A percentile compares a stretch with the other conserved stretches of the same genome.
phyloP scores from a whole-genome alignment of 2,329 filamentous ascomycete species.

The Paecilomyces dactylethromorphus region DNA sequence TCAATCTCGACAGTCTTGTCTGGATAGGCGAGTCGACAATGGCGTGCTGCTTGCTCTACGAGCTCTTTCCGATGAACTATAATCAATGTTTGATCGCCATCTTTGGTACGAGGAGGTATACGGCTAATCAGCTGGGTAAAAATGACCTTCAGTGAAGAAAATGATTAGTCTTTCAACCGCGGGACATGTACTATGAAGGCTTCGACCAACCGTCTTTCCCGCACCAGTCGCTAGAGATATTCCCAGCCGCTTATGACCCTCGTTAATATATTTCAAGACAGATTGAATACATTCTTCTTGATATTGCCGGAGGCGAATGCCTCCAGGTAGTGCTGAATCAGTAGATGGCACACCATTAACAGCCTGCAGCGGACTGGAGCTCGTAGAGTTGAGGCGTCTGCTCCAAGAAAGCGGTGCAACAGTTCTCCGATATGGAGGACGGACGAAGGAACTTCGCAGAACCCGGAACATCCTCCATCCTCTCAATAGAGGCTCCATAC shows the following conservation, averaged over 20 bases:
- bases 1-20: conserved; percentile 78
- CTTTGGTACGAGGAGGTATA: conserved; percentile 50
- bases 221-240: conserved; percentile 82
- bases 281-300: conserved; percentile 88
- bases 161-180: neutral
- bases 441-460: conserved; percentile 9
- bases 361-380: conserved; percentile 5
- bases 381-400: conserved; percentile 17
- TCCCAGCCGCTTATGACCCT: conserved; percentile 72
- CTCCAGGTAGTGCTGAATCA: conserved; percentile 10
- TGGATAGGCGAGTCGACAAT: conserved; percentile 77
- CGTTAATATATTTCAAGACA: conserved; percentile 60
- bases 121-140: conserved; percentile 92
- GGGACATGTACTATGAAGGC: neutral
- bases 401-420: conserved; percentile 19
- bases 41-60: conserved; percentile 84
- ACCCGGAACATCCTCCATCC: conserved; percentile 16
- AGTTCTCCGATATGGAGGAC: conserved; percentile 12
- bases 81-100: conserved; percentile 74
- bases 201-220: conserved; percentile 67
- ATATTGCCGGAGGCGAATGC: conserved; percentile 67
- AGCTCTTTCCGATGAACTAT: conserved; percentile 88
- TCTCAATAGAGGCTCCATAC: conserved; percentile 24
- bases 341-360: conserved; percentile 7
- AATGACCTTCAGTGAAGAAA: conserved; percentile 60